phyloP scores from a whole-genome alignment of 305 asterid genomes.

The Stenogyne calaminthoides region DNA sequence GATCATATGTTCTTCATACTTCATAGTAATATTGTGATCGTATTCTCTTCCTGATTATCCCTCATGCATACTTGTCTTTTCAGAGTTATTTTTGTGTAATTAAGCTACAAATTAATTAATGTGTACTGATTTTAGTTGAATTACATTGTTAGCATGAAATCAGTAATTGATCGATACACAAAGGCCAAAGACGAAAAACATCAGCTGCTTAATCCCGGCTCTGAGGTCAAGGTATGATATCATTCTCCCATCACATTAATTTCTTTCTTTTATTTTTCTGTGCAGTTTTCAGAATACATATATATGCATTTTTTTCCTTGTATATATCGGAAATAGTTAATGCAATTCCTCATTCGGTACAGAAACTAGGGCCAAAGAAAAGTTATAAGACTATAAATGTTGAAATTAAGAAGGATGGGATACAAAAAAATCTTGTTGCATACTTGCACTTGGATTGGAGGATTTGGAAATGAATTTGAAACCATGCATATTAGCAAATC shows the following conservation, averaged over 20 bases:
- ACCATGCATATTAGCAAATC: not conserved
- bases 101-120: not conserved
- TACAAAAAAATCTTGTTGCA: not conserved
- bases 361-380: not conserved
- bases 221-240: slow-evolving; percentile 44
- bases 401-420: not conserved
- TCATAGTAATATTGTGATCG: too few species aligned
- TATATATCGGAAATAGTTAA: not conserved
- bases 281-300: not conserved
- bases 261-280: not conserved
- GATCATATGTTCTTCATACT: too few species aligned
- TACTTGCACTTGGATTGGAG: not conserved
- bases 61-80: not conserved
- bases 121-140: not conserved
- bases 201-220: slow-evolving; percentile 47
- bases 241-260: not conserved
- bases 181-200: slow-evolving; percentile 41
- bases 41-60: not conserved
- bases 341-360: not conserved
- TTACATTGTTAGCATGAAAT: slow-evolving; percentile 41
- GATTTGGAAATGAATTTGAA: not conserved
- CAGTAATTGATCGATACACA: slow-evolving; percentile 46
- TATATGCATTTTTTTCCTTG: not conserved
- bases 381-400: not conserved
- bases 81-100: not conserved